A percentile compares a stretch with the other conserved stretches of the same genome.
These are phyloP conservation scores for Chimonanthus salicifolius DNA, from an alignment of 164 flowering plant species.

Conservation along the genomic window DNA sequence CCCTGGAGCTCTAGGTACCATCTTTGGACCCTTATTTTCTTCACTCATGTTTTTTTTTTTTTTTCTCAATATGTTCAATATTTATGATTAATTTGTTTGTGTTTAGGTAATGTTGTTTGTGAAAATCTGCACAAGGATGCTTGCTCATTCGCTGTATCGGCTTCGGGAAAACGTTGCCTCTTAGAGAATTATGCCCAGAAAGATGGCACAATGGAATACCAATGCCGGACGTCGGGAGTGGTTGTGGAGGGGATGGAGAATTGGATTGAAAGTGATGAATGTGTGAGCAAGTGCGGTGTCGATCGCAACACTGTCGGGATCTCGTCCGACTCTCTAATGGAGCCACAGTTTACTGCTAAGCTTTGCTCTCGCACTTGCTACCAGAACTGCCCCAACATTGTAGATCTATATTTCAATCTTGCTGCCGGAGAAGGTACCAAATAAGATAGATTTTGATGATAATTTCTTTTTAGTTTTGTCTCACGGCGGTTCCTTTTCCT, in stretches of 20 bases:
- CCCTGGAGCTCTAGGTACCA: not conserved
- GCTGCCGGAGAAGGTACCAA: slow-evolving; percentile 75
- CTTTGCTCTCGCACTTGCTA: slow-evolving; percentile 61
- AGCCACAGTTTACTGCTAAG: slow-evolving; percentile 50
- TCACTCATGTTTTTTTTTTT: not conserved
- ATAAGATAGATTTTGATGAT: not conserved
- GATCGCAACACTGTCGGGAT: slow-evolving; percentile 62
- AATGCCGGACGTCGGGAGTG: slow-evolving; percentile 68
- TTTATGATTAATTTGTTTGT: no score
- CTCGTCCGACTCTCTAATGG: slow-evolving; percentile 67
- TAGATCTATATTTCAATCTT: slow-evolving; percentile 75
- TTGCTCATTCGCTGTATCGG: slow-evolving; percentile 59
- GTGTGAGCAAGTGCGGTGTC: slow-evolving; percentile 60
- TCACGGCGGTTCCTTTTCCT: no score
- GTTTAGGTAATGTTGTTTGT: slow-evolving; percentile 51
- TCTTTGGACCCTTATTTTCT: not conserved
- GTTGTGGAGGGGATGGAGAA: slow-evolving; percentile 45
- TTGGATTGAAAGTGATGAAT: slow-evolving; percentile 54
- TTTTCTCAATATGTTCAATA: not conserved
- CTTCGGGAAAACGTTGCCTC: slow-evolving; percentile 67
- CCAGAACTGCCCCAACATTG: slow-evolving; percentile 72
- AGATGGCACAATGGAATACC: slow-evolving; percentile 34
- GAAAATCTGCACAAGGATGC: slow-evolving; percentile 45
- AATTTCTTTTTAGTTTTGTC: no score
- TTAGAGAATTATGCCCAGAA: slow-evolving; percentile 37